Evolutionary conservation across 2,329 filamentous ascomycete species (phyloP).

Genomic region (Didymella pomorum): DNA sequence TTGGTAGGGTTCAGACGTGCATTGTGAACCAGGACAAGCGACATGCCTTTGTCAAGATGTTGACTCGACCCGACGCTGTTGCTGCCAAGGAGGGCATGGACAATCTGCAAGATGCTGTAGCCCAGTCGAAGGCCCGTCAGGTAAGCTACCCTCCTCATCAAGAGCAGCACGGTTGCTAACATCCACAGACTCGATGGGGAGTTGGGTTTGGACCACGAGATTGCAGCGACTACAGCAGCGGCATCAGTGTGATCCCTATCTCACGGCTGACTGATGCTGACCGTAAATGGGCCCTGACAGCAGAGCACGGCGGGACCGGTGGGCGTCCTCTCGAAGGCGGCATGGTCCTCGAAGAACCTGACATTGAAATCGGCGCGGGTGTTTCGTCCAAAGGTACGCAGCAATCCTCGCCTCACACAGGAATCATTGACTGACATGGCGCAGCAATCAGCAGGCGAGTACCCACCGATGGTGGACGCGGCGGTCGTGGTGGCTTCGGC

Average conservation of each 20-base stretch:
- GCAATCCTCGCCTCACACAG: background rate
- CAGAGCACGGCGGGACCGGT: slow-evolving; percentile 91
- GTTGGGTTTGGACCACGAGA: slow-evolving; percentile 97
- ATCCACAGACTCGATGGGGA: slow-evolving; percentile 86
- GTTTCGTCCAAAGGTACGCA: slow-evolving; percentile 84
- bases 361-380: slow-evolving; percentile 97
- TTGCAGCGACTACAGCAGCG: slow-evolving; percentile 93
- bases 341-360: slow-evolving; percentile 93
- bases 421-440: slow-evolving; percentile 21
- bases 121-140: slow-evolving; percentile 67
- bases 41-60: slow-evolving; percentile 99
- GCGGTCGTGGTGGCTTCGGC: slow-evolving; percentile 29
- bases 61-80: slow-evolving; percentile 84
- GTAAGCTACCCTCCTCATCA: slow-evolving; percentile 29
- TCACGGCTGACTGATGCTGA: slow-evolving; percentile 93
- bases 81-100: slow-evolving; percentile 89
- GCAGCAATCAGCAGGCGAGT: slow-evolving; percentile 49
- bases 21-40: slow-evolving; percentile 98
- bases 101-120: slow-evolving; percentile 73
- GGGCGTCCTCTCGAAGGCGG: slow-evolving; percentile 81
- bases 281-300: slow-evolving; percentile 94
- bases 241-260: slow-evolving; percentile 92
- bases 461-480: slow-evolving; percentile 42
- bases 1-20: slow-evolving; percentile 91
- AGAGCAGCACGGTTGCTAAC: slow-evolving; percentile 25